Evolutionary conservation across 2,329 filamentous ascomycete genomes (phyloP).

Genomic region (Calonectria crousiana): DNA sequence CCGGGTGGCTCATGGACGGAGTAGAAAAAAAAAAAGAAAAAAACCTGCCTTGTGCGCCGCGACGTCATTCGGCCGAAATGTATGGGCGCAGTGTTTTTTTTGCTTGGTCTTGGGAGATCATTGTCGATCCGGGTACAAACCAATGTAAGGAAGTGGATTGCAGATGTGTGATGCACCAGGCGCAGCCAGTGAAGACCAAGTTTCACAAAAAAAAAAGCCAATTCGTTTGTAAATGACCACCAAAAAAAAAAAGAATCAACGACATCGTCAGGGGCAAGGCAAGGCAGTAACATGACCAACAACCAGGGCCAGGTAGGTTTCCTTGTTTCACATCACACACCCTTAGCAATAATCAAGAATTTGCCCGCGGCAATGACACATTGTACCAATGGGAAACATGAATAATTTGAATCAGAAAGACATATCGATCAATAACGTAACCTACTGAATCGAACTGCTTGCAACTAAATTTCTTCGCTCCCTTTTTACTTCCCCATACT

Average conservation of each 20-base stretch:
- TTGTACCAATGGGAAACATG: not conserved
- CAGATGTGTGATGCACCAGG: slow-evolving; percentile 11
- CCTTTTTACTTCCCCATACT: slow-evolving; percentile 25
- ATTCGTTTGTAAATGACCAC: not conserved
- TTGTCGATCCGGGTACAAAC: slow-evolving; percentile 28
- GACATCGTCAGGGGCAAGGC: not conserved
- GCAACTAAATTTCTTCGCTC: slow-evolving; percentile 38
- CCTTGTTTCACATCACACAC: not conserved
- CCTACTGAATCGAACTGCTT: slow-evolving; percentile 47
- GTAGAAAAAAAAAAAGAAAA: not conserved
- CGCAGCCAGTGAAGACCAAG: not conserved
- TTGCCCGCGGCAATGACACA: not conserved
- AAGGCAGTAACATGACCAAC: not conserved
- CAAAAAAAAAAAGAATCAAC: not conserved
- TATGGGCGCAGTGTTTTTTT: slow-evolving; percentile 20
- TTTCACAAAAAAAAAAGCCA: not conserved
- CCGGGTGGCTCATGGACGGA: not conserved
- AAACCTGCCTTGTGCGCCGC: slow-evolving; percentile 13
- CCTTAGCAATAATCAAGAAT: not conserved
- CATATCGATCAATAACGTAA: slow-evolving; percentile 45
- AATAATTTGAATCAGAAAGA: slow-evolving; percentile 22
- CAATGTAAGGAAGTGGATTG: slow-evolving; percentile 2
- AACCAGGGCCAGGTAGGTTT: not conserved
- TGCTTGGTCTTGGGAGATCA: slow-evolving; percentile 33
- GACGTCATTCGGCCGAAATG: slow-evolving; percentile 27